Conservation (phyloP, 768 basidiomycete species). For the Serendipita sp. region DNA sequence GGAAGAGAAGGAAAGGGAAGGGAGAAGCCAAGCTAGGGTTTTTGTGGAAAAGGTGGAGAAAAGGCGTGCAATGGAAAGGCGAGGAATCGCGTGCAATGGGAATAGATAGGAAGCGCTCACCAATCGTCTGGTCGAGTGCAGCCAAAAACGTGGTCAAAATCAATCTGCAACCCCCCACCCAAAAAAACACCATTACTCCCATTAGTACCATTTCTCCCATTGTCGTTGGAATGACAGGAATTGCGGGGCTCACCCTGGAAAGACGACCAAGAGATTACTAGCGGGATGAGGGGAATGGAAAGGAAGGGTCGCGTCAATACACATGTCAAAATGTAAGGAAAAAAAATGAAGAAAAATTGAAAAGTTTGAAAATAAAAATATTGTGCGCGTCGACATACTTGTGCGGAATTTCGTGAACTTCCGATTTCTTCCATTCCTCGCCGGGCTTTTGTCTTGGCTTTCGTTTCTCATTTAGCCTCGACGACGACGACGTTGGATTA, state of each 20-base stretch:
- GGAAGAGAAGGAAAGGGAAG: too few species aligned
- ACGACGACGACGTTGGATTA: not conserved
- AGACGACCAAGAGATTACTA: too few species aligned
- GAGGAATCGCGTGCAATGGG: not conserved
- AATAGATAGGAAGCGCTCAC: not conserved
- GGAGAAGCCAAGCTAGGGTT: not conserved
- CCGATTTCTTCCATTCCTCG: not conserved
- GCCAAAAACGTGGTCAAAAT: slow-evolving; percentile 4
- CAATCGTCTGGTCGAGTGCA: slow-evolving; percentile 6
- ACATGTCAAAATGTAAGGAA: too few species aligned
- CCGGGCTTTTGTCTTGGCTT: not conserved
- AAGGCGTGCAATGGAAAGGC: not conserved
- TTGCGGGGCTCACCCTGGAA: too few species aligned
- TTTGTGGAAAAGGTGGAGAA: not conserved
- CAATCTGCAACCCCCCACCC: not conserved
- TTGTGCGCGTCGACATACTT: not conserved
- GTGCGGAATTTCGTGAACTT: slow-evolving; percentile 8
- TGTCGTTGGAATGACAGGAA: too few species aligned
- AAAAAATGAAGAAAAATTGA: too few species aligned
- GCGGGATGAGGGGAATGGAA: too few species aligned
- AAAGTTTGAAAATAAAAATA: too few species aligned
- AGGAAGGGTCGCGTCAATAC: too few species aligned
- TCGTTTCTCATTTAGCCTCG: not conserved
- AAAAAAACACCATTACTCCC: too few species aligned
- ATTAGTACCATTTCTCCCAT: too few species aligned